A percentile compares a stretch with the other conserved stretches of the same genome.
Evolutionary conservation across 306 rosid genomes (phyloP).

Genomic region (Rubus parviflorus): DNA sequence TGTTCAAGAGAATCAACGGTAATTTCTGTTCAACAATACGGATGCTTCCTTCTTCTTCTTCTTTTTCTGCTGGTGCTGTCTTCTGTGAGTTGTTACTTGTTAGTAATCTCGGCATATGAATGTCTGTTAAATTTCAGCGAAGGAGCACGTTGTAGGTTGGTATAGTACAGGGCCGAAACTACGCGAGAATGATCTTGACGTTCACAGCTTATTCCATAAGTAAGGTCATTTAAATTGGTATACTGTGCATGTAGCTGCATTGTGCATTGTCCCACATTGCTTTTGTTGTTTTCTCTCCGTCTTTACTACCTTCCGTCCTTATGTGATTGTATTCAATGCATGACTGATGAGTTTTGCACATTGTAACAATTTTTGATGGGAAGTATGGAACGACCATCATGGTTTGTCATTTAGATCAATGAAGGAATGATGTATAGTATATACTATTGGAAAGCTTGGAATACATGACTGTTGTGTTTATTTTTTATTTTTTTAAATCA

Average conservation of each 20-base stretch:
- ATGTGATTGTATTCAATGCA: neutral
- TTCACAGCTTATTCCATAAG: slow-evolving; percentile 79
- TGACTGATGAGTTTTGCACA: neutral
- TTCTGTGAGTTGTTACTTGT: neutral
- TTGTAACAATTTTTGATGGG: neutral
- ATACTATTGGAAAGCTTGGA: neutral
- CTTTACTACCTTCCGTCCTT: neutral
- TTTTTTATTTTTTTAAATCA: neutral
- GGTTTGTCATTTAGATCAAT: neutral
- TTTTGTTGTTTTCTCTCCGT: neutral
- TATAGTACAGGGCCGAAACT: slow-evolving; percentile 93
- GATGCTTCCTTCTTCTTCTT: neutral
- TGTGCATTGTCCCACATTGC: neutral
- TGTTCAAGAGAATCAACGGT: slow-evolving; percentile 98
- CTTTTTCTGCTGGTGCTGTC: neutral
- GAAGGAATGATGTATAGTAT: neutral
- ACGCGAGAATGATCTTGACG: slow-evolving; percentile 84
- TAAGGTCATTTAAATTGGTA: slow-evolving; percentile 31
- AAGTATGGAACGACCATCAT: neutral
- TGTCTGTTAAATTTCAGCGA: slow-evolving; percentile 49
- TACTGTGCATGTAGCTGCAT: neutral
- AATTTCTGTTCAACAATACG: neutral
- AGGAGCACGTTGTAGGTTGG: slow-evolving; percentile 95
- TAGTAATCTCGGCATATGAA: neutral
- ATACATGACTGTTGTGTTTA: neutral